Base-by-base conservation (phyloP, 257 asterid genomes). In the Verbascum thapsus region DNA sequence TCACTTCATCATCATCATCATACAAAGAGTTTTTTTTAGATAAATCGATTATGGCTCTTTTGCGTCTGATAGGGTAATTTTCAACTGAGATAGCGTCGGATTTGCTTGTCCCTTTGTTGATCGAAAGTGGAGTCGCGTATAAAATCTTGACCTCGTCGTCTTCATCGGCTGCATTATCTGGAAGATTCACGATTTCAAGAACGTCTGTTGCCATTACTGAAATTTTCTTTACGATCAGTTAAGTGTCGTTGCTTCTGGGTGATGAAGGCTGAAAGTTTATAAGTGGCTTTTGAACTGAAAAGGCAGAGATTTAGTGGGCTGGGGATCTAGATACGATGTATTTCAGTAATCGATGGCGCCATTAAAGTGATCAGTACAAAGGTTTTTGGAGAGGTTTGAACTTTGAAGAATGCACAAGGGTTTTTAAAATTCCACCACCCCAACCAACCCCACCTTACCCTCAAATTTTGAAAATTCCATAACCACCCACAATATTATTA, bases 31-130 rank as follows among this genome's bases (percentile, higher is more conserved):
- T 19, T 63, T 20, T 37, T 22, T 58, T n/a, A 63, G 80, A 18
- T 61, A 75, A 43, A 68, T 70, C 73, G 58, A 75, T 65, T 3
- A 22, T 26, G 32, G 32, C 41, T 35, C 52, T 18, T 44, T 61
- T 63, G 70, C 38, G 7, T 5, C 37, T 64, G 0, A 19, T 55
- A 40, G 13, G 64, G 20, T 76, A 64, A 7, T 43, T 45, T 7
- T 76, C 85, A 3, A 80, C 78, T 26, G 74, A 45, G 58, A 76
- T 80, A 18, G 85, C 69, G 70, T 76, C 72, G 61, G 16, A 4
- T 52, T 64, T 73, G 63, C 68, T 54, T 16, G 74, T 30, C 52
- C 80, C 78, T 8, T 35, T 63, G 49, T 49, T 60, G 43, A 60
- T 7, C 30, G 70, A 17, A 50, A 3, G 0, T 3, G 80, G 67